Percentiles rank a stretch among this genome's conserved stretches.
Evolutionary conservation across 352 stramenopile genomes (phyloP).

Genomic region (Phytophthora cryptogea): DNA sequence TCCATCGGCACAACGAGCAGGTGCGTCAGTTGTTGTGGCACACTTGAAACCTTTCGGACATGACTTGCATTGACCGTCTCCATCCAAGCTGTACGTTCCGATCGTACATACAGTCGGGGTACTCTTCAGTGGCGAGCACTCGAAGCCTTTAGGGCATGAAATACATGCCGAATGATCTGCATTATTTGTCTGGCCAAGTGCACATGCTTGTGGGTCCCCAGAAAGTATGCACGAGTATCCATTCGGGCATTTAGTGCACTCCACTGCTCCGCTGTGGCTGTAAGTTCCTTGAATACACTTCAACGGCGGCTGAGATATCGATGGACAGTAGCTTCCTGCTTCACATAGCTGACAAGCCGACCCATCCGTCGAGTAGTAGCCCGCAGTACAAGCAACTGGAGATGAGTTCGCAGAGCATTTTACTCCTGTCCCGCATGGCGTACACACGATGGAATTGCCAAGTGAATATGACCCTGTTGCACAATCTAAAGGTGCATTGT

Average conservation of each 20-base stretch:
- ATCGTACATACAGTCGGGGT: conserved; percentile 22
- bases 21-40: conserved; percentile 32
- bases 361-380: conserved; percentile 35
- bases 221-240: conserved; percentile 46
- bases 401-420: conserved; percentile 41
- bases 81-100: conserved; percentile 50
- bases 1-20: conserved; percentile 40
- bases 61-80: conserved; percentile 41
- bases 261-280: conserved; percentile 40
- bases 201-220: conserved; percentile 36
- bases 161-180: conserved; percentile 47
- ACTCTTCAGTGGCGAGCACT: conserved; percentile 38
- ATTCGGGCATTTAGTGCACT: conserved; percentile 50
- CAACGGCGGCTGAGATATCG: conserved; percentile 26
- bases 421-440: conserved; percentile 47
- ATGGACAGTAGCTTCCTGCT: conserved; percentile 46
- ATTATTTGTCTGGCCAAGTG: conserved; percentile 47
- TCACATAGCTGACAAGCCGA: conserved; percentile 36
- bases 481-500: conserved; percentile 23
- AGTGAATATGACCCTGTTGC: conserved; percentile 50
- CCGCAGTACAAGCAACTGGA: conserved; percentile 30
- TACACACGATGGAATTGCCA: conserved; percentile 40
- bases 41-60: conserved; percentile 63
- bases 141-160: conserved; percentile 47
- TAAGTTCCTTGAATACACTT: conserved; percentile 44